These are phyloP conservation scores for Agaricus sinodeliciosus DNA, from an alignment of 768 basidiomycete species.

Conservation along the genomic window DNA sequence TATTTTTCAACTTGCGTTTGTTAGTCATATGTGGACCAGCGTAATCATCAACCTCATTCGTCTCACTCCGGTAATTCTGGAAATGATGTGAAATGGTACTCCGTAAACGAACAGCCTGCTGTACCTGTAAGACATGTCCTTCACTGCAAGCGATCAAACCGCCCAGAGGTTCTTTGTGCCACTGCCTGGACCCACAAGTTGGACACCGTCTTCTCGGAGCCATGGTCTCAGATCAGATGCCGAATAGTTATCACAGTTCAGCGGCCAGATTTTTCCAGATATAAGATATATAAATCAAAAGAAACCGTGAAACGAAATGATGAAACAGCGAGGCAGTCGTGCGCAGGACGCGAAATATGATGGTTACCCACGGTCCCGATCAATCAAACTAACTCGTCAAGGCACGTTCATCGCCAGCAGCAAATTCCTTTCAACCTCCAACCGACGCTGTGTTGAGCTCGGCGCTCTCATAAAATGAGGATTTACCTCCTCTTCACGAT, in stretches of 20 bases:
- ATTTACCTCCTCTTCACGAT: slow-evolving; percentile 36
- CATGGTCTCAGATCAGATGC: slow-evolving; percentile 28
- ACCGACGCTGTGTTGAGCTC: background rate
- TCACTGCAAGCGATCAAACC: slow-evolving; percentile 85
- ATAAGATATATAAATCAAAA: too few relatives aligned
- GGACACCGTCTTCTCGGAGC: slow-evolving; percentile 60
- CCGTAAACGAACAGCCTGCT: slow-evolving; percentile 3
- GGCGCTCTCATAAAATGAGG: slow-evolving; percentile 35
- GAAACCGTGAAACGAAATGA: too few relatives aligned
- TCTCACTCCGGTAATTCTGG: slow-evolving; percentile 82
- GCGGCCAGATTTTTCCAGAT: background rate
- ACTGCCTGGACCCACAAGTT: slow-evolving; percentile 77
- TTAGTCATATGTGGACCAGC: slow-evolving; percentile 54
- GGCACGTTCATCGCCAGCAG: background rate
- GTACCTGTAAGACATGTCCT: slow-evolving; percentile 85
- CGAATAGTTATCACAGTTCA: background rate
- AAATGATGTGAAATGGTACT: background rate
- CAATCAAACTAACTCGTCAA: background rate
- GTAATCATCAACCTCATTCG: slow-evolving; percentile 54
- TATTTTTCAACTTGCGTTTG: slow-evolving; percentile 60
- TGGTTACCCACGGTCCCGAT: slow-evolving; percentile 6
- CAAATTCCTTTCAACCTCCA: background rate
- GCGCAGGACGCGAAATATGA: background rate
- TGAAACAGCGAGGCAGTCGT: background rate
- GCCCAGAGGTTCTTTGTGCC: slow-evolving; percentile 80